phyloP scores from a whole-genome alignment of 192 early-diverging fungal species.

The Geosiphon pyriformis region DNA sequence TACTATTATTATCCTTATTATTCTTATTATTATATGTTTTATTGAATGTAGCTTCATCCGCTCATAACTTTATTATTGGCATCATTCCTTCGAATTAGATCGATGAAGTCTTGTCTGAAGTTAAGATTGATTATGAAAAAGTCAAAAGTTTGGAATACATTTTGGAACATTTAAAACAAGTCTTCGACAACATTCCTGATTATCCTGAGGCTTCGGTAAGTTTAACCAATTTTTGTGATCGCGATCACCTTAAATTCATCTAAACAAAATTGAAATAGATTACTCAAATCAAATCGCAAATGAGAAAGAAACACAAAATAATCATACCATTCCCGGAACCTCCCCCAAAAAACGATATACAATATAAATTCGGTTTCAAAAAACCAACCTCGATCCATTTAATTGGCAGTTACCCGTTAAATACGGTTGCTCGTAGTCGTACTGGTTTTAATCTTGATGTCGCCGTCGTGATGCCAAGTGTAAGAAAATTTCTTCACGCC shows the following conservation, averaged over 20 bases:
- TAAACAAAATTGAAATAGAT: slow-evolving; percentile 29
- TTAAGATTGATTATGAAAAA: slow-evolving; percentile 55
- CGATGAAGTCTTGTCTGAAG: slow-evolving; percentile 60
- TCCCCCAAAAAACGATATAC: slow-evolving; percentile 59
- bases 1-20: no score
- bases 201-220: slow-evolving; percentile 49
- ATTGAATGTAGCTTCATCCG: no score
- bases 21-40: no score
- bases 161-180: slow-evolving; percentile 61
- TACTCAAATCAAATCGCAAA: slow-evolving; percentile 31
- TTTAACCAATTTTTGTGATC: not conserved
- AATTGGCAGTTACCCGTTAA: slow-evolving; percentile 84
- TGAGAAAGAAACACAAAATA: slow-evolving; percentile 54
- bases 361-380: slow-evolving; percentile 74
- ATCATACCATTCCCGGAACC: slow-evolving; percentile 75
- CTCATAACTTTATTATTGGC: no score
- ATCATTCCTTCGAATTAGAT: slow-evolving; percentile 14
- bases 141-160: slow-evolving; percentile 54
- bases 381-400: slow-evolving; percentile 72
- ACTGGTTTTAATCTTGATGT: slow-evolving; percentile 79
- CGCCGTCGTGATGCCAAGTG: slow-evolving; percentile 83
- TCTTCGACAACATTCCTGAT: slow-evolving; percentile 56
- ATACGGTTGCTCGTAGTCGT: slow-evolving; percentile 56
- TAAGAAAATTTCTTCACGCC: slow-evolving; percentile 25
- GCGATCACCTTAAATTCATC: no score